Evolutionary conservation across 139 green algal genomes (phyloP).

Genomic region (Nannochloris sp.): DNA sequence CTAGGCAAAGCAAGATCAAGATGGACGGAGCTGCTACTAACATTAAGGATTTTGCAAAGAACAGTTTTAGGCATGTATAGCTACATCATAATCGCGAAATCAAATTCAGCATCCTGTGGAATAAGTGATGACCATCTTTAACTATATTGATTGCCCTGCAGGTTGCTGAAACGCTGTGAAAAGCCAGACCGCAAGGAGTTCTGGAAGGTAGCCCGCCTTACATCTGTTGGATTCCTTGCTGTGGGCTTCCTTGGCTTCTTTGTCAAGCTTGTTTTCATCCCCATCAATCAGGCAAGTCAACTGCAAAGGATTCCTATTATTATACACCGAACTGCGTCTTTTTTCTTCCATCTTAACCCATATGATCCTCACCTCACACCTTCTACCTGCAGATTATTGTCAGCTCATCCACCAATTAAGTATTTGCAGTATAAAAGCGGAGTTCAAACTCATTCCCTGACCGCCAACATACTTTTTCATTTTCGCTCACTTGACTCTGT

Average conservation of each 20-base stretch:
- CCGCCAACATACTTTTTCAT: no score
- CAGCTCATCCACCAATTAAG: no score
- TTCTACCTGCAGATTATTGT: background rate
- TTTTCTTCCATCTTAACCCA: no score
- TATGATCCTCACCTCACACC: no score
- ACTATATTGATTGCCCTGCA: no score
- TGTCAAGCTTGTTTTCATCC: constrained; percentile 31
- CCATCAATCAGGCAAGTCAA: constrained; percentile 15
- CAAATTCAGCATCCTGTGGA: no score
- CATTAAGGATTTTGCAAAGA: constrained; percentile 30
- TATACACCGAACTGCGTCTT: background rate
- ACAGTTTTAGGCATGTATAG: constrained; percentile 13
- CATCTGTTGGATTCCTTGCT: constrained; percentile 27
- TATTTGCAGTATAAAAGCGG: no score
- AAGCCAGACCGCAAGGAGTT: constrained; percentile 38
- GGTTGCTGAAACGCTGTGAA: constrained; percentile 35
- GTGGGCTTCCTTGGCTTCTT: constrained; percentile 30
- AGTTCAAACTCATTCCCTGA: no score
- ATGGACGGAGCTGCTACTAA: constrained; percentile 6
- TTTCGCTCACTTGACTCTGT: no score
- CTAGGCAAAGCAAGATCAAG: background rate
- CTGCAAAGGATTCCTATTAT: background rate
- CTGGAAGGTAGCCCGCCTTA: constrained; percentile 30
- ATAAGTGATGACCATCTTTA: no score
- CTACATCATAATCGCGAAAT: no score